These are phyloP conservation scores for Marasmius tenuissimus DNA, from an alignment of 1,284 basidiomycete genomes.

Conservation along the genomic window DNA sequence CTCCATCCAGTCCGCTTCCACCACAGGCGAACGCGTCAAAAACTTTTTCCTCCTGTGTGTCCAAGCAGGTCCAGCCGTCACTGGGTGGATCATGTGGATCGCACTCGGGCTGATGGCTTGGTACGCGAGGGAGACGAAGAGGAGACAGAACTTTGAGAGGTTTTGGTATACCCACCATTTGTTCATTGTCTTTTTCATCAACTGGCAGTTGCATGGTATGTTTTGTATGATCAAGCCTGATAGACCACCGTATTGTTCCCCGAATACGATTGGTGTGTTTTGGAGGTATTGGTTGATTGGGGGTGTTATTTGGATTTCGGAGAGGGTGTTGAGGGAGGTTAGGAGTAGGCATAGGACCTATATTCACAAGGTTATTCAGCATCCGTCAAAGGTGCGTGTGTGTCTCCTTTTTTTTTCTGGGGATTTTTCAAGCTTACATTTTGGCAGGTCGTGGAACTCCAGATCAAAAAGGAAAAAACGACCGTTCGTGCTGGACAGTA, in stretches of 20 bases:
- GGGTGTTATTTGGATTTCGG: conserved; percentile 79
- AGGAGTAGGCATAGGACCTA: conserved; percentile 86
- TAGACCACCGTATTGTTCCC: conserved; percentile 81
- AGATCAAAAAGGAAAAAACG: conserved; percentile 92
- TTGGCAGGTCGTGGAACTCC: conserved; percentile 77
- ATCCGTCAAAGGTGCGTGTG: conserved; percentile 60
- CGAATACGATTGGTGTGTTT: conserved; percentile 83
- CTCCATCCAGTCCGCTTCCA: conserved; percentile 56
- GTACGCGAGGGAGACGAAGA: conserved; percentile 79
- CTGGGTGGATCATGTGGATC: conserved; percentile 89
- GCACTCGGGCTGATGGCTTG: conserved; percentile 61
- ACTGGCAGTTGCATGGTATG: conserved; percentile 93
- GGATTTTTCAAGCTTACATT: not conserved
- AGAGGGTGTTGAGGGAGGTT: conserved; percentile 86
- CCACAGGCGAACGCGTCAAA: conserved; percentile 52
- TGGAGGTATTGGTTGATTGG: conserved; percentile 94
- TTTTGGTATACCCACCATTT: conserved; percentile 93
- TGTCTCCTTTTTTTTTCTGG: not conserved
- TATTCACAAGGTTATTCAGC: conserved; percentile 90
- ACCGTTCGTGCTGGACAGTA: conserved; percentile 82
- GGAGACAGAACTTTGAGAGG: conserved; percentile 73
- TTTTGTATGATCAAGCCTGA: conserved; percentile 94
- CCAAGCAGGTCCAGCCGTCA: conserved; percentile 79
- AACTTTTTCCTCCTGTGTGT: conserved; percentile 80
- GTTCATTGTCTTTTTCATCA: conserved; percentile 87